Percentiles rank a stretch among this genome's conserved stretches.
These are phyloP conservation scores for Cercospora brassicicola DNA, from an alignment of 2,329 filamentous ascomycete species.

Conservation along the genomic window DNA sequence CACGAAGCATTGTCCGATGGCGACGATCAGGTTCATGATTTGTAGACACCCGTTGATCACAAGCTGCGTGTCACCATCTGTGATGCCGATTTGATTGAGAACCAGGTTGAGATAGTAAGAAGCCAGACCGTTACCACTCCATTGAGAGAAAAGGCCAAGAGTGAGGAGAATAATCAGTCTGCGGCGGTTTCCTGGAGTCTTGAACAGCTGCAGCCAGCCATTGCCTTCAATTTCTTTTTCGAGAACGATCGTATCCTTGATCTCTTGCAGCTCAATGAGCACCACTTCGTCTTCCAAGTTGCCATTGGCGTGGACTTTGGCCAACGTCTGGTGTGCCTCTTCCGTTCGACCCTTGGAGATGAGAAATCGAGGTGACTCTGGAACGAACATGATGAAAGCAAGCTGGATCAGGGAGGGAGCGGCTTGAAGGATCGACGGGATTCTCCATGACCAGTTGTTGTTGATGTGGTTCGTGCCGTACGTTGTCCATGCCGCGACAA, in stretches of 20 bases:
- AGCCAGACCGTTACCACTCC: slow-evolving; percentile 56
- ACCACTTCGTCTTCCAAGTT: slow-evolving; percentile 50
- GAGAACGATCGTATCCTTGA: slow-evolving; percentile 50
- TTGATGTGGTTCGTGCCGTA: slow-evolving; percentile 47
- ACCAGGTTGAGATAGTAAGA: slow-evolving; percentile 45
- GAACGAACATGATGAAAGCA: slow-evolving; percentile 52
- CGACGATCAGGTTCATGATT: slow-evolving; percentile 61
- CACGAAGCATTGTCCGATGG: slow-evolving; percentile 46
- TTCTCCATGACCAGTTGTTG: slow-evolving; percentile 53
- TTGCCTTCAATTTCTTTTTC: slow-evolving; percentile 52
- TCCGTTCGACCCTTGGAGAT: slow-evolving; percentile 54
- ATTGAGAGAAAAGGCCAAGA: slow-evolving; percentile 59
- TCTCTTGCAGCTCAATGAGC: slow-evolving; percentile 52
- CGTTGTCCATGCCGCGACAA: slow-evolving; percentile 51
- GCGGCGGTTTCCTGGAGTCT: slow-evolving; percentile 56
- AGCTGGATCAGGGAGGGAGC: slow-evolving; percentile 50
- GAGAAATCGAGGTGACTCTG: slow-evolving; percentile 62
- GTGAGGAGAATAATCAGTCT: slow-evolving; percentile 56
- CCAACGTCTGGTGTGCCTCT: slow-evolving; percentile 53
- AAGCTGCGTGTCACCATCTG: slow-evolving; percentile 40
- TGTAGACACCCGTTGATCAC: slow-evolving; percentile 54
- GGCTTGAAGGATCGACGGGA: slow-evolving; percentile 56
- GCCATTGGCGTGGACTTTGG: slow-evolving; percentile 55
- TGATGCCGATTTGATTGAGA: slow-evolving; percentile 41
- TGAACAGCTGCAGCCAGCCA: slow-evolving; percentile 50